These are phyloP conservation scores for Populus simonii DNA, from an alignment of 345 rosid species.

Conservation along the genomic window DNA sequence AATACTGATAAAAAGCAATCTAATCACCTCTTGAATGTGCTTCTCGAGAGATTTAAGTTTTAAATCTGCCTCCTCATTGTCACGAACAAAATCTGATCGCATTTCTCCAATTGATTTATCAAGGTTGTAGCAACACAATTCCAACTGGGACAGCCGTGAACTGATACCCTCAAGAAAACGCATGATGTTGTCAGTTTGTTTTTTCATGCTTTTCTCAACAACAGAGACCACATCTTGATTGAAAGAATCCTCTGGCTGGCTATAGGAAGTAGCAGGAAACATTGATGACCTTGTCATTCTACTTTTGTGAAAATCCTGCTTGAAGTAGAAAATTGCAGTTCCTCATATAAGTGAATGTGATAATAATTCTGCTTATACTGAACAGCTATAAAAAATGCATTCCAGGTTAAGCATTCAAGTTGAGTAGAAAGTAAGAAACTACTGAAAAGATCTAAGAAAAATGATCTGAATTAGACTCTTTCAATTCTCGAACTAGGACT, in stretches of 20 bases:
- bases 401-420: not conserved
- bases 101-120: conserved; percentile 94
- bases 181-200: conserved; percentile 67
- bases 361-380: not conserved
- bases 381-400: not conserved
- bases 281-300: conserved; percentile 65
- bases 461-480: not conserved
- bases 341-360: not conserved
- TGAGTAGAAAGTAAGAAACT: not conserved
- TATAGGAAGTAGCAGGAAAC: conserved; percentile 57
- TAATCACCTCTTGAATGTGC: conserved; percentile 86
- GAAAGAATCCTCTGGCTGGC: conserved; percentile 84
- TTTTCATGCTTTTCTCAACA: conserved; percentile 81
- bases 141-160: conserved; percentile 90
- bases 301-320: conserved; percentile 77
- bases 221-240: conserved; percentile 52
- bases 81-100: conserved; percentile 72
- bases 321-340: not conserved
- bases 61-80: conserved; percentile 63
- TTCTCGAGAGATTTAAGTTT: conserved; percentile 90
- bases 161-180: conserved; percentile 97
- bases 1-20: not conserved
- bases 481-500: not conserved
- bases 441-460: not conserved
- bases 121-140: conserved; percentile 84